Evolutionary conservation across 495 filamentous ascomycete genomes (phyloP), one percentile per base, ranked within the genome.

Genomic region (Daldinia childiae): DNA sequence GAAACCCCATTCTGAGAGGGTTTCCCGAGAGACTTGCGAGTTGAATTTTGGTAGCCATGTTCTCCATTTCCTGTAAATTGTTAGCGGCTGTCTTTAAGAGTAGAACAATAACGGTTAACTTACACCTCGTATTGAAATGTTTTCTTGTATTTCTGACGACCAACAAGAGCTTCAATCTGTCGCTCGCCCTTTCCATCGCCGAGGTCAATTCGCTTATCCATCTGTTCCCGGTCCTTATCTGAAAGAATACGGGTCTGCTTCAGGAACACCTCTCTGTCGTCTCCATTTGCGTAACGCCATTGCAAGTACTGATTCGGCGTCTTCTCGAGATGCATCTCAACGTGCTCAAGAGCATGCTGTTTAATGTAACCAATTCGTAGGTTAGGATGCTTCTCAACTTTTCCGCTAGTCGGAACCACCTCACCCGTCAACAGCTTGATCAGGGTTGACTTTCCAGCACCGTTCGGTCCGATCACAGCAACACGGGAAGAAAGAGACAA

Each of bases 291-390:
- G 76, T 98, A 99, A 67, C 95, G 93, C 95, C 95, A 99, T 84
- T 98, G 95, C 34, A 99, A 86, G 76, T 99, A 99, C 80, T 99
- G 95, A 77, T 95, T 97, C 8, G 95, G 95, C 4, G 95, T 99
- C 88, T 98, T 98, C 79, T 99, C 95, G 71, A 99, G 87, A 77
- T 99, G 95, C 95, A 97, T 96, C 82, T 98, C 94, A 11, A 99
- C 95, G 87, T 98, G 95, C 85, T 99, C 95, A 11, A 99, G 87
- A 19, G 96, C 97, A 78, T 98, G 96, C 82, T 99, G 96, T 84
- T 98, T 97, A 86, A 98, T 97, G 85, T 98, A 98, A 52, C 96
- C 96, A 76, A 99, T 97, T 85, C 96, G 96, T 57, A 99, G 81
- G 77, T 98, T 98, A 74, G 96, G 96, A 77, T 99, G 96, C 84